Percentiles rank a stretch among this genome's conserved stretches.
phyloP scores from a whole-genome alignment of 2,329 filamentous ascomycete species.

The Macrophomina pseudophaseolina region DNA sequence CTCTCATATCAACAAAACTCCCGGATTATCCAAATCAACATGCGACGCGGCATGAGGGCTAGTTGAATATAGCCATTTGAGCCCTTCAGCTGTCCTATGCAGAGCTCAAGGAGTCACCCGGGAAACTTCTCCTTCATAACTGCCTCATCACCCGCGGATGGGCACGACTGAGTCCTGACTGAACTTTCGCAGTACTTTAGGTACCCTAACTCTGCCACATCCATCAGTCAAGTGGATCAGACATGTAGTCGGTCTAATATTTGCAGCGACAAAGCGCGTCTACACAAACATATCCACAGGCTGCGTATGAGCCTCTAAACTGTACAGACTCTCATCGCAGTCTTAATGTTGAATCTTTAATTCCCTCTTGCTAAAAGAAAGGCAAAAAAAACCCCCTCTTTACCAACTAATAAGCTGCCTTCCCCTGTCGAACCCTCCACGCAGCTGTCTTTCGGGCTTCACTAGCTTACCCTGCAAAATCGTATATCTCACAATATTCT shows the following conservation, averaged over 20 bases:
- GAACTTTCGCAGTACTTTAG: not conserved
- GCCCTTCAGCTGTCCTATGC: too few species aligned
- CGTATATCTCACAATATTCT: slow-evolving; percentile 88
- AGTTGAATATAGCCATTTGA: too few species aligned
- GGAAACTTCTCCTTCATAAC: too few species aligned
- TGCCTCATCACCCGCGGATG: too few species aligned
- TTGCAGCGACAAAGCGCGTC: not conserved
- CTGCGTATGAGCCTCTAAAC: not conserved
- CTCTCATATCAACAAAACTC: not conserved
- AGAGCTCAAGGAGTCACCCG: too few species aligned
- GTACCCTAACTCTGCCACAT: not conserved
- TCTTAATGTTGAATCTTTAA: not conserved
- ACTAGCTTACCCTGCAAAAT: slow-evolving; percentile 92
- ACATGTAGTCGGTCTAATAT: not conserved
- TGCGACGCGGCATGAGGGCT: too few species aligned
- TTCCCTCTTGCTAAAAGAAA: not conserved
- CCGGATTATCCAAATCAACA: not conserved
- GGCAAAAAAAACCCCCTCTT: not conserved
- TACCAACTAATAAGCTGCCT: slow-evolving; percentile 88
- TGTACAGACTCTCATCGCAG: not conserved
- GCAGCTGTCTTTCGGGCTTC: slow-evolving; percentile 82
- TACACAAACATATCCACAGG: not conserved
- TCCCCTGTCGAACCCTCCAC: slow-evolving; percentile 87
- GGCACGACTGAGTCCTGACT: too few species aligned
- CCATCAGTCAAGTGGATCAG: not conserved